A percentile compares a stretch with the other conserved stretches of the same genome.
Conservation (phyloP, 2,329 filamentous ascomycete genomes). For the Fusarium poae region DNA sequence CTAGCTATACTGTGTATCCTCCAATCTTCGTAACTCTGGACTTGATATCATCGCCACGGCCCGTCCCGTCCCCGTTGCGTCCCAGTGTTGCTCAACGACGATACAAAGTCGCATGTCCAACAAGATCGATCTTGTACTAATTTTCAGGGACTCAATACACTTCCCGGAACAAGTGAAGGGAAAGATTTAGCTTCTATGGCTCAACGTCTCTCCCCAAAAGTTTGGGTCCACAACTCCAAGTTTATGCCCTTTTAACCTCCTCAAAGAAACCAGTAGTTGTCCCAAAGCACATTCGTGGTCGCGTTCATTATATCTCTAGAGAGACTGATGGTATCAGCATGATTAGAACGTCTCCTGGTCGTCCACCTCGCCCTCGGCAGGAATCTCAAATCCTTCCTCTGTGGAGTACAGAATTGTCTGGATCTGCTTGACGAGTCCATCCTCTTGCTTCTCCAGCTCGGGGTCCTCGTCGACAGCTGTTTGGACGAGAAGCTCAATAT, state of each 20-base stretch:
- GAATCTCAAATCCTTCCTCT: constrained; percentile 92
- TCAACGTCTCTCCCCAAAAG: constrained; percentile 39
- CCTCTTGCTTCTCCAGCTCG: constrained; percentile 93
- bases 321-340: constrained; percentile 23
- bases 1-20: background rate
- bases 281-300: constrained; percentile 46
- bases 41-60: constrained; percentile 28
- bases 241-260: constrained; percentile 44
- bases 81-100: constrained; percentile 5
- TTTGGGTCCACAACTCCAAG: constrained; percentile 48
- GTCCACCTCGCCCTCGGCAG: constrained; percentile 79
- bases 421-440: constrained; percentile 92
- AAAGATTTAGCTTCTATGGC: constrained; percentile 46
- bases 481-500: constrained; percentile 96
- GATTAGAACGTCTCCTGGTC: constrained; percentile 84
- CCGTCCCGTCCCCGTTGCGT: constrained; percentile 20
- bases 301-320: constrained; percentile 45
- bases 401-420: constrained; percentile 98
- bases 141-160: constrained; percentile 29
- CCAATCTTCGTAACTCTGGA: constrained; percentile 2
- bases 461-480: constrained; percentile 92
- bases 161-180: constrained; percentile 36
- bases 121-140: constrained; percentile 36
- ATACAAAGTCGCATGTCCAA: constrained; percentile 32
- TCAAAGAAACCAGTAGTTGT: constrained; percentile 32